Conservation (phyloP, 345 rosid genomes). For the Syzygium oleosum region DNA sequence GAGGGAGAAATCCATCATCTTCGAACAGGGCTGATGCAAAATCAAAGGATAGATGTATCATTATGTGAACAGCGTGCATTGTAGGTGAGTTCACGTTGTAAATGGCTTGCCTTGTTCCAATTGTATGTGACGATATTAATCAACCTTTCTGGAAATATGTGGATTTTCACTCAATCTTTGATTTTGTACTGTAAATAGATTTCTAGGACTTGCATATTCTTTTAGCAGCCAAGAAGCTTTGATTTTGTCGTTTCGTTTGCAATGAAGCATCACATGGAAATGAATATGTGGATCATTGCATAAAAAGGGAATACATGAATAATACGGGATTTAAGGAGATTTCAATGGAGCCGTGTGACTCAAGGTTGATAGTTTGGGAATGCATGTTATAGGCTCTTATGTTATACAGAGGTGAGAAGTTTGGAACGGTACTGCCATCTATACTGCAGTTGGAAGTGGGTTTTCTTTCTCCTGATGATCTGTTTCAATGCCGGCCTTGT, state of each 20-base stretch:
- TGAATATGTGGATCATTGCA: neutral
- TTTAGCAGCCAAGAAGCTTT: neutral
- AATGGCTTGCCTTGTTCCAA: neutral
- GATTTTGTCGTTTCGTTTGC: neutral
- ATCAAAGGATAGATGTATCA: slow-evolving; percentile 27
- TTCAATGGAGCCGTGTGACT: neutral
- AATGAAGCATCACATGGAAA: neutral
- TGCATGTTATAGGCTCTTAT: neutral
- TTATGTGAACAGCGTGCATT: neutral
- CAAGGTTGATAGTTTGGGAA: neutral
- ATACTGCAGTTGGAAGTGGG: neutral
- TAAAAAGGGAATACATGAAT: neutral
- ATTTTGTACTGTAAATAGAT: neutral
- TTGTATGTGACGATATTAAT: neutral
- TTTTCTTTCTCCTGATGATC: neutral
- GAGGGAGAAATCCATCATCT: slow-evolving; percentile 40
- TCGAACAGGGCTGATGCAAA: slow-evolving; percentile 52
- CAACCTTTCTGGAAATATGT: neutral
- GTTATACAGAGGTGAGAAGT: neutral
- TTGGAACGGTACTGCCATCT: neutral
- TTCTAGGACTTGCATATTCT: neutral
- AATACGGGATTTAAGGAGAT: neutral
- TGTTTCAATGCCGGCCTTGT: neutral
- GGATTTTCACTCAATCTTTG: neutral
- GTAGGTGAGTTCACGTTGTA: slow-evolving; percentile 1